A percentile compares a stretch with the other conserved stretches of the same genome.
These are phyloP conservation scores for Gracilariopsis chorda DNA, from an alignment of 23 red algal genomes.

Conservation along the genomic window DNA sequence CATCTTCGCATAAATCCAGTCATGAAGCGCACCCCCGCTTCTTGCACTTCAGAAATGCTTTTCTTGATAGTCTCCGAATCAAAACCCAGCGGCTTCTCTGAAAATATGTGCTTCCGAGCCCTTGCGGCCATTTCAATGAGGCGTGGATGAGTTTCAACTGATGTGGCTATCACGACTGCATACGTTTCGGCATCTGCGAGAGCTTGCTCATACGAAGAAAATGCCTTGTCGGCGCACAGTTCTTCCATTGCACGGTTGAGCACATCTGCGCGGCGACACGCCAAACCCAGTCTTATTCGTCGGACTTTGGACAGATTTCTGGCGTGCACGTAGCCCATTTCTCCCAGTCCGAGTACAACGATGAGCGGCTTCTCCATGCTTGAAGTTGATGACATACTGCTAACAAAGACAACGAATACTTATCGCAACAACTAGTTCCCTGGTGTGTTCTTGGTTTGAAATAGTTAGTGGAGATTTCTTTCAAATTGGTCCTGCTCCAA, in stretches of 20 bases:
- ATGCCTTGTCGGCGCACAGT: slow-evolving; percentile 48
- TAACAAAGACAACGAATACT: too few species aligned
- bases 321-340: slow-evolving; percentile 94
- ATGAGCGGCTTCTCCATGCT: slow-evolving; percentile 43
- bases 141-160: slow-evolving; percentile 62
- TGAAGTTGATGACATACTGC: too few species aligned
- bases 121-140: slow-evolving; percentile 62
- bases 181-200: slow-evolving; percentile 45
- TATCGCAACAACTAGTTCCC: too few species aligned
- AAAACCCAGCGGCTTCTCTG: slow-evolving; percentile 90
- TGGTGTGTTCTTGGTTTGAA: too few species aligned
- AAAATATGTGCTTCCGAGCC: slow-evolving; percentile 83
- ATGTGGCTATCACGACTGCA: slow-evolving; percentile 90
- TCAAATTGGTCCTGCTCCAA: too few species aligned
- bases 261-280: slow-evolving; percentile 48
- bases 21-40: slow-evolving; percentile 66
- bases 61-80: not conserved
- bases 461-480: too few species aligned
- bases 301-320: slow-evolving; percentile 65
- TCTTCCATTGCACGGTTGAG: slow-evolving; percentile 16
- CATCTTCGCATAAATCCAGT: slow-evolving; percentile 78
- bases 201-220: slow-evolving; percentile 58
- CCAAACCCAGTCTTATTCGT: slow-evolving; percentile 68
- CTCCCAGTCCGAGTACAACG: slow-evolving; percentile 85
- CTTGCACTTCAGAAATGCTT: slow-evolving; percentile 33